These are phyloP conservation scores for Ustilago esculenta DNA, from an alignment of 1,284 basidiomycete species.

Conservation along the genomic window DNA sequence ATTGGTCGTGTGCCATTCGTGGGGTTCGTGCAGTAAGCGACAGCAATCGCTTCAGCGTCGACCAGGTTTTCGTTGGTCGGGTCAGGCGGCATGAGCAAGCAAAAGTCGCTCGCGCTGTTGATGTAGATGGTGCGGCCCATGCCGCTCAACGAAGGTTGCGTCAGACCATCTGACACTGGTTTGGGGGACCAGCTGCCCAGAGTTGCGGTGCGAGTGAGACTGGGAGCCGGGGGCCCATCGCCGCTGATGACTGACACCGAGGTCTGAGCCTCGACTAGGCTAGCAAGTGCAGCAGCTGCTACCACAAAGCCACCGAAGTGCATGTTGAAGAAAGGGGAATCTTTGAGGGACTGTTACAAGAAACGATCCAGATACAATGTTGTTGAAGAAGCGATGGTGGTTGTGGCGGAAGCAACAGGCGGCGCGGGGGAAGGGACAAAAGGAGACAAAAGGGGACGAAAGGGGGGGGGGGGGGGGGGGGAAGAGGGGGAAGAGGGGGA, in stretches of 20 bases:
- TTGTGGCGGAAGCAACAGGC: background rate
- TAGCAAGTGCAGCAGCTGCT: conserved; percentile 15
- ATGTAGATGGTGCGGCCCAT: conserved; percentile 45
- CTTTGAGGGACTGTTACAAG: too few species aligned
- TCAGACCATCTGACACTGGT: conserved; percentile 21
- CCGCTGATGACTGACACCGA: conserved; percentile 24
- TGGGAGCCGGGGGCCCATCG: conserved; percentile 39
- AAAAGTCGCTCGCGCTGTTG: conserved; percentile 56
- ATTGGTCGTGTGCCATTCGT: conserved; percentile 56
- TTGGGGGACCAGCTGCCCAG: conserved; percentile 45
- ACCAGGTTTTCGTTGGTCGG: conserved; percentile 59
- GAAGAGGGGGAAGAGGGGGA: too few species aligned
- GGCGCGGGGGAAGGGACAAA: too few species aligned
- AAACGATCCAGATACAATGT: too few species aligned
- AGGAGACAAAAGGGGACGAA: too few species aligned
- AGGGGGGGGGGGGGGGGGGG: too few species aligned
- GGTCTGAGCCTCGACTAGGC: conserved; percentile 26
- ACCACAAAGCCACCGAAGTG: conserved; percentile 16
- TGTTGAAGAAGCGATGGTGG: conserved; percentile 1
- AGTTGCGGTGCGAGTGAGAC: conserved; percentile 28
- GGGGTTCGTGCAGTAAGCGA: conserved; percentile 60
- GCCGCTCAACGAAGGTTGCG: conserved; percentile 24
- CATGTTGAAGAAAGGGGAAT: conserved; percentile 9
- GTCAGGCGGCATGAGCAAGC: conserved; percentile 61
- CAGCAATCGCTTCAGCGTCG: conserved; percentile 60